Base-by-base conservation (phyloP, 139 green algal genomes). In the Picochlorum sp. region DNA sequence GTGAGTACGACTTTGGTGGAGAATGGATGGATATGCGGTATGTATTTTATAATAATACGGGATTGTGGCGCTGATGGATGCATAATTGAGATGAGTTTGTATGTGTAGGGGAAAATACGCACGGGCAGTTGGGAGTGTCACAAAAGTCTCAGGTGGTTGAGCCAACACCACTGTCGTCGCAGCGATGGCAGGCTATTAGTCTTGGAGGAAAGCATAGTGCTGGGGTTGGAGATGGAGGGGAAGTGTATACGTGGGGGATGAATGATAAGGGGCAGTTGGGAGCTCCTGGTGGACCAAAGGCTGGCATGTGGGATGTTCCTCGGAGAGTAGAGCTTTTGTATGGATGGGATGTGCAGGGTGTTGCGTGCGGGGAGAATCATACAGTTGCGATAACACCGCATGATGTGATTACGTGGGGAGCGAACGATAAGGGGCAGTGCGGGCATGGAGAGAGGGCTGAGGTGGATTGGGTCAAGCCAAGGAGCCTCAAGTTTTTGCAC, bases 21-120 rank as follows among this genome's bases (percentile, higher is more conserved):
- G 31, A 95, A 95, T 64, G 82, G 76, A 28, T 92, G 77, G 70
- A 73, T 92, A 2, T 92, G 82, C 64, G 88, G 88, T 92, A 60
- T 78, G 85, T 21, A 5, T 20, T 37, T 47, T 15, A 16, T 21
- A 50, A 30, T 4, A 30, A 30, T 30, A 30, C 4, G 28, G 28
- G 28, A 30, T 0, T 30, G 28, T 30, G 28, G 28, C 28, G 28
- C 3, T 30, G 28, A 30, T 30, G 28, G 28, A 30, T 30, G 28
- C 28, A 30, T 30, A 7, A 30, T 30, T 30, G 28, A 30, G 28
- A 30, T 30, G 28, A 30, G 28, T 30, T 30, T 30, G 28, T 30
- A 30, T 6, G 28, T 60, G 51, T 70, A 78, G 72, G 72, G 2
- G 20, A 38, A 24, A 78, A 83, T 44, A 45, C 20, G 9, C 16